Evolutionary conservation across 257 asterid species (phyloP), one percentile per base, ranked within the genome.

Genomic region (Gardenia jasminoides): DNA sequence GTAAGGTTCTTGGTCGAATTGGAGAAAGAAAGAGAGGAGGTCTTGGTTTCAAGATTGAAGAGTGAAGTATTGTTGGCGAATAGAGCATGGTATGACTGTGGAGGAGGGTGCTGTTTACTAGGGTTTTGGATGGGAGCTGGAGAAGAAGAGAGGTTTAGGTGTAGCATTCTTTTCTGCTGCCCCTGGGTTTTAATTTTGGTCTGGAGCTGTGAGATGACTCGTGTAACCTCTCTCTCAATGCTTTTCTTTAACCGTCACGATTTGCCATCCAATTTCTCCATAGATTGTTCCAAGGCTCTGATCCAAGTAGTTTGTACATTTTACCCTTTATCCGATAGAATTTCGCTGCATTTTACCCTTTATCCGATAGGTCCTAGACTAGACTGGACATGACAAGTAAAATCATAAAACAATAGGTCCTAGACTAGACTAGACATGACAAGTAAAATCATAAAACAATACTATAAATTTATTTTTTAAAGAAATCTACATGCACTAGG

Each of bases 121-220:
- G 93, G 89, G 82, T 84, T 89, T 83, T 78, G 88, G 79, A 83
- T 41, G 69, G 87, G 80, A 20, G 88, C 48, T 30, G 91, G 83
- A 78, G 82, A 86, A n/a, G 86, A 78, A 65, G 85, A 85, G 79
- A 87, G 80, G 83, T 80, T 87, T 39, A 81, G 59, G 92, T 46
- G 52, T 47, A 74, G 58, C 76, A 46, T 54, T 69, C 62, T 69
- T 72, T 72, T 36, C 36, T 20, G 19, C 33, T 82, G 50, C 75
- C 67, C 47, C 22, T 4, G 33, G 82, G 52, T 36, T 79, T 79
- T 73, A 73, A 67, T 72, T 72, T 73, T 52, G 77, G 41, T 50
- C 65, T 61, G 33, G 2, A 7, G 33, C 15, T 1, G 67, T 56
- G 28, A 70, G 41, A 36, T 36, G 4, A 36, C 41, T 36, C 41